Percentiles rank a stretch among this genome's conserved stretches.
phyloP scores from a whole-genome alignment of 768 basidiomycete species.

The Auriscalpium microsporum region DNA sequence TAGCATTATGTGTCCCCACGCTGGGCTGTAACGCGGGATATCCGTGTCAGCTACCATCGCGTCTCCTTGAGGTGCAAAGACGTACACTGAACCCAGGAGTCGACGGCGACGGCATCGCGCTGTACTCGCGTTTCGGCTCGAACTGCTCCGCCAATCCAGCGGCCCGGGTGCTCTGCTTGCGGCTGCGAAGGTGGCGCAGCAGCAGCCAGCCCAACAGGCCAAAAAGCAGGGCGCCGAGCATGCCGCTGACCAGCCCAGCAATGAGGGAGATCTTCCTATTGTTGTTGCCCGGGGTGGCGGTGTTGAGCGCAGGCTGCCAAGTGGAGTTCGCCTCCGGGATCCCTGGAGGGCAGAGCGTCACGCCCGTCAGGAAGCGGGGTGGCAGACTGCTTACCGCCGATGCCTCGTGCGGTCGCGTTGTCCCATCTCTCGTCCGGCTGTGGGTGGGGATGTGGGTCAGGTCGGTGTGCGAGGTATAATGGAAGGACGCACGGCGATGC shows the following conservation, averaged over 20 bases:
- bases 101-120: too few species aligned
- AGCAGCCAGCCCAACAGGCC: not conserved
- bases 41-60: too few species aligned
- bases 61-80: too few species aligned
- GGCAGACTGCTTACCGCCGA: not conserved
- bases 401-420: constrained; percentile 1
- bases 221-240: not conserved
- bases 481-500: not conserved
- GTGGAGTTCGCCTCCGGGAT: not conserved
- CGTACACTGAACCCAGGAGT: too few species aligned
- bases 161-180: not conserved
- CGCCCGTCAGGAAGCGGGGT: not conserved
- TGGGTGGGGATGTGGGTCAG: not conserved
- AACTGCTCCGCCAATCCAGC: not conserved
- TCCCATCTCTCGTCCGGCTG: constrained; percentile 1
- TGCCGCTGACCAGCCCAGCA: not conserved
- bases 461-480: not conserved
- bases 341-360: not conserved
- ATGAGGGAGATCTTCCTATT: not conserved
- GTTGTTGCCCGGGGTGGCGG: not conserved
- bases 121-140: not conserved
- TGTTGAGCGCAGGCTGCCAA: too few species aligned
- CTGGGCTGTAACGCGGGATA: too few species aligned
- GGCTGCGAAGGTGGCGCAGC: too few species aligned
- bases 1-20: too few species aligned